Evolutionary conservation across 768 basidiomycete species (phyloP), one percentile per base, ranked within the genome.

Genomic region (Chalciporus piperatus): DNA sequence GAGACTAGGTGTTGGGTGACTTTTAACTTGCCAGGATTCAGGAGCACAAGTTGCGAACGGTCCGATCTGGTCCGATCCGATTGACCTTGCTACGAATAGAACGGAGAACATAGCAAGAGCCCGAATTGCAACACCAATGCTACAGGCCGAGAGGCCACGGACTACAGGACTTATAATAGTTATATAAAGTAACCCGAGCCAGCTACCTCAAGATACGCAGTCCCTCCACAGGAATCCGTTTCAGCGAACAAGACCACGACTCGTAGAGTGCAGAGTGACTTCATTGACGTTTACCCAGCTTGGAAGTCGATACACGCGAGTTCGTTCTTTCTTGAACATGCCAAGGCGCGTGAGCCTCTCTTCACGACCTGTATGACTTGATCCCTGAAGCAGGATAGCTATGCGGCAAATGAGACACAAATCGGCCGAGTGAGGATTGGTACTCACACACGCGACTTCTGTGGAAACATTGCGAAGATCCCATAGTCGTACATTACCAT

Each of bases 401-500:
- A 54, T 13, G 32, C 11, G 30, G 4, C 42, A 25, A 27, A 46
- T 45, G 41, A 51, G 43, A 30, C 38, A 41, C 13, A n/a, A 9
- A n/a, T 42, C 40, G 35, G 39, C 1, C 19, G 17, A 27, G 32
- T 12, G 4, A 17, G 30, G 6, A 3, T 44, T 9, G 11, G 42
- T 42, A 57, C 63, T 51, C 40, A 71, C 70, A 52, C 48, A 54
- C 47, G 55, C 48, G 50, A 58, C 48, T 43, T 63, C 51, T 45
- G 35, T 53, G n/a, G 67, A 58, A 16, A 64, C 45, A 23, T 73
- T 74, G 27, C 78, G 73, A 40, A 78, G 54, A 57, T 81, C 78
- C 79, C 80, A 81, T 10, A 80, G 32, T 12, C 71, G 72, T 19
- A 79, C 67, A 33, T 27, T 49, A 20, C 80, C 78, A 41, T 69